Percentiles rank a stretch among this genome's conserved stretches.
phyloP scores from a whole-genome alignment of 305 asterid species.

The Solanum hybrid region DNA sequence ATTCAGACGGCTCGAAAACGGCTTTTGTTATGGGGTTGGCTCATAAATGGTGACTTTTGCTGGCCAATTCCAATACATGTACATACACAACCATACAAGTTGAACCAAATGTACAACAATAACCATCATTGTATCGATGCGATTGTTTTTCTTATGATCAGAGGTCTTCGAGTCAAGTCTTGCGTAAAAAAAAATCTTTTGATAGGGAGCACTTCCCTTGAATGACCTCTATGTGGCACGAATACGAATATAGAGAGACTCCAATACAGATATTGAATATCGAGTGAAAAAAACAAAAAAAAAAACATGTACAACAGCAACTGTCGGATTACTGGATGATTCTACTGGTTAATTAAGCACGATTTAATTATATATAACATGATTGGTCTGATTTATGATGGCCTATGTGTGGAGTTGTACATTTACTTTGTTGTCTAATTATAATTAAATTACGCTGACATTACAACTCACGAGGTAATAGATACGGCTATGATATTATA shows the following conservation, averaged over 20 bases:
- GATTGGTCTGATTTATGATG: neutral
- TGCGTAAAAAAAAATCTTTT: too few relatives aligned
- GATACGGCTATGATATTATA: neutral
- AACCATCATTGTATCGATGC: neutral
- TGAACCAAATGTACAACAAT: neutral
- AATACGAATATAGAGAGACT: too few relatives aligned
- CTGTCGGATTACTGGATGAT: neutral
- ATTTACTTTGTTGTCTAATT: neutral
- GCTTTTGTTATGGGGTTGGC: constrained; percentile 30
- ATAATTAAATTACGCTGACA: neutral
- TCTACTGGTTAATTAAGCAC: neutral
- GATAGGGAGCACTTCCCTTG: too few relatives aligned
- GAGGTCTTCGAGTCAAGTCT: too few relatives aligned
- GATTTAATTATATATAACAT: neutral
- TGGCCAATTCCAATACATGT: neutral
- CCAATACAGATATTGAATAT: too few relatives aligned
- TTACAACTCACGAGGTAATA: neutral
- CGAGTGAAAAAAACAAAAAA: too few relatives aligned
- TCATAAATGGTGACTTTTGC: constrained; percentile 24
- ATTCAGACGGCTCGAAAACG: constrained; percentile 54
- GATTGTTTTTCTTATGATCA: neutral
- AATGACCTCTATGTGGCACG: neutral
- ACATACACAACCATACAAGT: neutral
- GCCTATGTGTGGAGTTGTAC: neutral
- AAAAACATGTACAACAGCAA: neutral